Conservation (phyloP, 2,329 filamentous ascomycete genomes). For the Hysterium pulicare region DNA sequence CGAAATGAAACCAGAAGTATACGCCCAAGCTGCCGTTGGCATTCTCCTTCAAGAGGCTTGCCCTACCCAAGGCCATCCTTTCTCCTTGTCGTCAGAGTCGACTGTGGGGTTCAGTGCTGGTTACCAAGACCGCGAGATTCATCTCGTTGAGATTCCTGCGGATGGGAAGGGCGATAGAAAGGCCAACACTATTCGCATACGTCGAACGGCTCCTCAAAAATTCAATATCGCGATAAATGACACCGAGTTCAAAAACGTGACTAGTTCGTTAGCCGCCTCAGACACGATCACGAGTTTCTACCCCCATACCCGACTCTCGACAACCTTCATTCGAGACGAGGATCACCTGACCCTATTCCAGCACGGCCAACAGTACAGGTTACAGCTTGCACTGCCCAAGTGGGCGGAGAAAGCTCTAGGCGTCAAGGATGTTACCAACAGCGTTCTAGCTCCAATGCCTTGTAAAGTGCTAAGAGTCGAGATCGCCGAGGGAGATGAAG, state of each 20-base stretch:
- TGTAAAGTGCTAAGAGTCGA: constrained; percentile 93
- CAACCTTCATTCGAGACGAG: constrained; percentile 67
- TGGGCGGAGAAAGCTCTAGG: constrained; percentile 91
- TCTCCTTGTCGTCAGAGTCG: constrained; percentile 41
- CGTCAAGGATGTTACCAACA: constrained; percentile 73
- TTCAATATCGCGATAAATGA: constrained; percentile 51
- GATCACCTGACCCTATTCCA: constrained; percentile 75
- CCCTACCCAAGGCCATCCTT: constrained; percentile 24
- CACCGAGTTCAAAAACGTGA: constrained; percentile 41
- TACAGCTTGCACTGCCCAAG: constrained; percentile 57
- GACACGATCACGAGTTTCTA: constrained; percentile 70
- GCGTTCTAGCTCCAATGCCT: constrained; percentile 90
- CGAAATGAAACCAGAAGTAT: constrained; percentile 65
- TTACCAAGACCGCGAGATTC: constrained; percentile 62
- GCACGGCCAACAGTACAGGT: constrained; percentile 55
- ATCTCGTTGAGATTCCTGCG: constrained; percentile 47
- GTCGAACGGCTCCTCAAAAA: constrained; percentile 48
- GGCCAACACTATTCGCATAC: constrained; percentile 47
- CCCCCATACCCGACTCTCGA: constrained; percentile 72
- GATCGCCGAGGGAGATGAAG: constrained; percentile 74
- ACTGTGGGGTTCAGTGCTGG: constrained; percentile 56
- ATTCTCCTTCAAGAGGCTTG: constrained; percentile 53
- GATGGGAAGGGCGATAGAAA: constrained; percentile 39
- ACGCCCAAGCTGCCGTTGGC: constrained; percentile 82
- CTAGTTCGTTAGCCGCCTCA: constrained; percentile 45